Percentiles rank a stretch among this genome's conserved stretches.
Evolutionary conservation across 805 yeast species (phyloP).

Genomic region (Dipodascopsis tothii): DNA sequence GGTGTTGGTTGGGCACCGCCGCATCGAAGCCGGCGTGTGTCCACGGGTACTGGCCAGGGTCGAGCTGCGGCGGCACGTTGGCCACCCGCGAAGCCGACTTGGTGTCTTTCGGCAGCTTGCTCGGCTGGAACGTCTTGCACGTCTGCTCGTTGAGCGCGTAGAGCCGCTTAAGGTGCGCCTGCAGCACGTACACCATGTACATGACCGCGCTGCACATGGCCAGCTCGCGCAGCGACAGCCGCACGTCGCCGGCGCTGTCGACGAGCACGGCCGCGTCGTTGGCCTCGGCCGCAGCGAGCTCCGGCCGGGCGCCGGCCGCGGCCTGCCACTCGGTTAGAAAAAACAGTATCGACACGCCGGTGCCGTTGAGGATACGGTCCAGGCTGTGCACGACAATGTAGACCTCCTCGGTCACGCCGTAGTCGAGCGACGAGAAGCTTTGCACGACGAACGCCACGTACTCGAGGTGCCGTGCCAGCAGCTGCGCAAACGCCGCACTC

Average conservation of each 20-base stretch:
- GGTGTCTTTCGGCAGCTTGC: neutral
- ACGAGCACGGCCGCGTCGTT: neutral
- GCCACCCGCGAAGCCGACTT: neutral
- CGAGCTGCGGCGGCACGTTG: neutral
- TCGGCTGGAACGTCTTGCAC: slow-evolving; percentile 9
- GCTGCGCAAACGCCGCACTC: slow-evolving; percentile 25
- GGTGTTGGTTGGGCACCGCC: neutral
- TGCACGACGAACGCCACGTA: slow-evolving; percentile 34
- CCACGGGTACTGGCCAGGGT: neutral
- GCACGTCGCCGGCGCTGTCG: neutral
- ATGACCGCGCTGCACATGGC: slow-evolving; percentile 9
- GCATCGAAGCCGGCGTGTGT: neutral
- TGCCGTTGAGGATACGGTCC: slow-evolving; percentile 38
- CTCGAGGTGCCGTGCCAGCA: slow-evolving; percentile 29
- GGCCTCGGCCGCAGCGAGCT: neutral
- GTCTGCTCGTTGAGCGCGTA: slow-evolving; percentile 12
- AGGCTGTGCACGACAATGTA: slow-evolving; percentile 39
- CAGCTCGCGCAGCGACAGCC: slow-evolving; percentile 2
- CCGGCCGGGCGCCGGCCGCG: neutral
- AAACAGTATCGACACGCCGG: slow-evolving; percentile 30
- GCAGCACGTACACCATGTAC: slow-evolving; percentile 8
- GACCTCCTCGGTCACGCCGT: slow-evolving; percentile 46
- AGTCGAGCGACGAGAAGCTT: slow-evolving; percentile 37
- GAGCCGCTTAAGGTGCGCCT: slow-evolving; percentile 9
- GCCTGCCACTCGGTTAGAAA: slow-evolving; percentile 6